Evolutionary conservation across 2,329 filamentous ascomycete genomes (phyloP).

Genomic region (Xylaria sp.): DNA sequence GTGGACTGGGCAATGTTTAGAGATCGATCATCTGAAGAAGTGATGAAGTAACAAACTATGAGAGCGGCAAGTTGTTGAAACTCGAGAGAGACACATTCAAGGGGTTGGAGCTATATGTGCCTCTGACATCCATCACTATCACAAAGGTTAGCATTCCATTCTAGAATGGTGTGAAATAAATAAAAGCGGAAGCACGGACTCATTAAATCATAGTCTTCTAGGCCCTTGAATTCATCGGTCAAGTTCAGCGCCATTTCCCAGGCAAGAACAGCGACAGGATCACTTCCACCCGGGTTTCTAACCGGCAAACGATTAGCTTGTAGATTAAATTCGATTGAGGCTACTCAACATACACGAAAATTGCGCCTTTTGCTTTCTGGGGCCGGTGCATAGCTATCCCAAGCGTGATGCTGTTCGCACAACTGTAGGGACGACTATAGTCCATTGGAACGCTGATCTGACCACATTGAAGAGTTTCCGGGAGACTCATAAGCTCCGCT

Average conservation of each 20-base stretch:
- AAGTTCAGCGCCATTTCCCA: neutral
- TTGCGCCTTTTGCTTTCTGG: neutral
- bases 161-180: neutral
- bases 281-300: neutral
- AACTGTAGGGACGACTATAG: neutral
- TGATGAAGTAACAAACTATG: neutral
- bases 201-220: conserved; percentile 1
- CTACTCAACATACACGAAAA: neutral
- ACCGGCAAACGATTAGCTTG: neutral
- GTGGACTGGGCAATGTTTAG: neutral
- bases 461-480: neutral
- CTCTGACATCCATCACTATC: neutral
- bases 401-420: neutral
- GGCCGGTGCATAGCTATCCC: neutral
- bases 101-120: conserved; percentile 1
- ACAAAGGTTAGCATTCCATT: neutral
- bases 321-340: neutral
- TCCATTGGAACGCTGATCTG: neutral
- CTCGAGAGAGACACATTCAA: neutral
- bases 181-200: neutral
- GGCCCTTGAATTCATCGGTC: neutral
- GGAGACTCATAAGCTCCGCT: neutral
- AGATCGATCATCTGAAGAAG: neutral
- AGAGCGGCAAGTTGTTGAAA: neutral
- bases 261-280: neutral